A percentile compares a stretch with the other conserved stretches of the same genome.
These are phyloP conservation scores for Escovopsis sp. DNA, from an alignment of 2,329 filamentous ascomycete genomes.

Conservation along the genomic window DNA sequence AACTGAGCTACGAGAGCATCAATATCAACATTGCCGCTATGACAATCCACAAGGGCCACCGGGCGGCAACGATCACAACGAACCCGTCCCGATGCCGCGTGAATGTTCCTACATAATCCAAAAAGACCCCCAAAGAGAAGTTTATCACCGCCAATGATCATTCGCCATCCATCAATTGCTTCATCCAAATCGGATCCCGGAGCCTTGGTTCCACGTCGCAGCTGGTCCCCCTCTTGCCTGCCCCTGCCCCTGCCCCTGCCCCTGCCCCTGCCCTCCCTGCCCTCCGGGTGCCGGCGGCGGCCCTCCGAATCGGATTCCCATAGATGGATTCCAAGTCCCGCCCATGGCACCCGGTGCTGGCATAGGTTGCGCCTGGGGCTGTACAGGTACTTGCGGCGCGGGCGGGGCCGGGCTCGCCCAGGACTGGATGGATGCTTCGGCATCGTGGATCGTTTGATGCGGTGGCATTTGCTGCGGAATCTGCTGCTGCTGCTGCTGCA, in stretches of 20 bases:
- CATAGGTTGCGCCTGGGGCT: neutral
- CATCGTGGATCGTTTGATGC: too few species aligned
- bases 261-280: constrained; percentile 9
- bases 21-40: too few species aligned
- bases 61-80: too few species aligned
- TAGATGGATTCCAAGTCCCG: constrained; percentile 56
- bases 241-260: constrained; percentile 10
- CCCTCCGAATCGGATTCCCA: constrained; percentile 64
- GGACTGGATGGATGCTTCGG: too few species aligned
- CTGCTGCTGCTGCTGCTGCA: neutral
- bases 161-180: too few species aligned
- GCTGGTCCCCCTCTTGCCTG: constrained; percentile 9
- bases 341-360: constrained; percentile 8
- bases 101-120: too few species aligned
- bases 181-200: constrained; percentile 42
- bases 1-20: too few species aligned
- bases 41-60: too few species aligned
- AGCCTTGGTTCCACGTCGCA: constrained; percentile 44
- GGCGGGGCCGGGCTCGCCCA: neutral
- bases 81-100: too few species aligned
- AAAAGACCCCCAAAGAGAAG: too few species aligned
- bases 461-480: too few species aligned
- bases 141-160: too few species aligned
- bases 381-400: neutral
- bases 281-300: constrained; percentile 8